Conservation (phyloP, 2,329 filamentous ascomycete species). For the Sarocladiaceae sp. region DNA sequence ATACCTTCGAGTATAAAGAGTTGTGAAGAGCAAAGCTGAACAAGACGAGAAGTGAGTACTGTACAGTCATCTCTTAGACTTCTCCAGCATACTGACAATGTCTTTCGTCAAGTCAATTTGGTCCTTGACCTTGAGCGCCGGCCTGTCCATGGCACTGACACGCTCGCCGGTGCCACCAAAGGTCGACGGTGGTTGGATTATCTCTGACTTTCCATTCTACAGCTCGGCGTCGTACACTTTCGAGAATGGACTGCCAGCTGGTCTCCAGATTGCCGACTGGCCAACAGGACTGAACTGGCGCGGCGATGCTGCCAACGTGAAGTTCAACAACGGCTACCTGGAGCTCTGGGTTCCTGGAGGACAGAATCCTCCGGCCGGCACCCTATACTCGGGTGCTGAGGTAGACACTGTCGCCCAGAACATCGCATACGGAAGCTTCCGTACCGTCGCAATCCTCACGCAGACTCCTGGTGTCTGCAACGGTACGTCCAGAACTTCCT, state of each 20-base stretch:
- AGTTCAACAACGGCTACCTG: conserved; percentile 22
- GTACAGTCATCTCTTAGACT: background rate
- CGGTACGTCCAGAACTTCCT: conserved; percentile 15
- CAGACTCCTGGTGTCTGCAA: conserved; percentile 26
- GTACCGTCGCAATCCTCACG: conserved; percentile 23
- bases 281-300: conserved; percentile 10
- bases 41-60: background rate
- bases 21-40: background rate
- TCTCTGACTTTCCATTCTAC: conserved; percentile 3
- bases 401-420: conserved; percentile 20
- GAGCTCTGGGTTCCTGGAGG: conserved; percentile 23
- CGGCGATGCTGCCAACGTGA: conserved; percentile 16
- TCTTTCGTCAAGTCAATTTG: background rate
- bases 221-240: conserved; percentile 14
- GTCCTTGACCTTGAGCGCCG: background rate
- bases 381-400: conserved; percentile 19
- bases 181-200: conserved; percentile 7
- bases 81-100: background rate
- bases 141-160: conserved; percentile 1
- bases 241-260: conserved; percentile 17
- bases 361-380: conserved; percentile 20
- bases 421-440: conserved; percentile 25
- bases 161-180: conserved; percentile 2
- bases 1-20: background rate
- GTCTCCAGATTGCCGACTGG: conserved; percentile 20